phyloP scores from a whole-genome alignment of 306 rosid species.

The Acacia crassicarpa region DNA sequence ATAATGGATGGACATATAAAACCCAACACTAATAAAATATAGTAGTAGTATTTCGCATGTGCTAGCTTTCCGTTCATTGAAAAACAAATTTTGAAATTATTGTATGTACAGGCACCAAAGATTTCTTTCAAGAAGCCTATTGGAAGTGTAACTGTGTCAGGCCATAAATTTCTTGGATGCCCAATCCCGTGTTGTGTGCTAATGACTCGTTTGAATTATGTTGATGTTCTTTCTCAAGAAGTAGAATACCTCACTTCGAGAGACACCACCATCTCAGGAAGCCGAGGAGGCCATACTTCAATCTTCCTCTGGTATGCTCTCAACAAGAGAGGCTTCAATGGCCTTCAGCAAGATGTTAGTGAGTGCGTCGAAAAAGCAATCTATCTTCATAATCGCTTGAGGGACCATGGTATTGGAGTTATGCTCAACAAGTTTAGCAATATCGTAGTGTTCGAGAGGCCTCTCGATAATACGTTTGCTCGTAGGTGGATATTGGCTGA shows the following conservation, averaged over 20 bases:
- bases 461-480: background rate
- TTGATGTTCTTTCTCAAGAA: constrained; percentile 43
- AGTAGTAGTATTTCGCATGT: background rate
- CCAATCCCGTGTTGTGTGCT: constrained; percentile 13
- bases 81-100: background rate
- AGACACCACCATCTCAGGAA: constrained; percentile 64
- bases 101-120: background rate
- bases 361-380: constrained; percentile 56
- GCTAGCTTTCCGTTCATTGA: background rate
- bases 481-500: constrained; percentile 26
- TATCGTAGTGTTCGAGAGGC: constrained; percentile 31
- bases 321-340: constrained; percentile 51
- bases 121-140: background rate
- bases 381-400: constrained; percentile 50
- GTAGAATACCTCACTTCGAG: constrained; percentile 29
- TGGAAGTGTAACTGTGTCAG: background rate
- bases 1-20: background rate
- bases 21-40: background rate
- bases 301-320: constrained; percentile 64
- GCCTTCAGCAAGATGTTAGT: constrained; percentile 56
- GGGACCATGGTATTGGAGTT: constrained; percentile 49
- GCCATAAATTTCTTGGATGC: background rate
- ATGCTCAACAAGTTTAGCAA: constrained; percentile 63
- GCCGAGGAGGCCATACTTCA: constrained; percentile 61
- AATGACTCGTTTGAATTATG: constrained; percentile 55